A percentile compares a stretch with the other conserved stretches of the same genome.
Evolutionary conservation across 1,284 basidiomycete genomes (phyloP).

Genomic region (Sporisorium sorghi): DNA sequence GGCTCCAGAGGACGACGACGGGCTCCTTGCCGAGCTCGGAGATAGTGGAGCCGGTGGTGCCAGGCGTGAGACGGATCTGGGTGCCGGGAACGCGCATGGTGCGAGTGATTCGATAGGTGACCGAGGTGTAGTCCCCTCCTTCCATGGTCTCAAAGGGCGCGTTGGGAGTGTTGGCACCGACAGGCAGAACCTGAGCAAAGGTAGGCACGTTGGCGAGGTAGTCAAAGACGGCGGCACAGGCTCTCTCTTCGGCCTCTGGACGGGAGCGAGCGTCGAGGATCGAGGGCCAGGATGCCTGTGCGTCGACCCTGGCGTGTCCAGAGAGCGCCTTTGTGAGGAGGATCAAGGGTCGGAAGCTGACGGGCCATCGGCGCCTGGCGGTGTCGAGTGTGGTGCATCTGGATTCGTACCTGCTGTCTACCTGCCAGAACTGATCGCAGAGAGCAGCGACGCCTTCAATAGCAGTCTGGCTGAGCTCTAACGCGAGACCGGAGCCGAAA

Average conservation of each 20-base stretch:
- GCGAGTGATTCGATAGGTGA: constrained; percentile 77
- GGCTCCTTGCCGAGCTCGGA: constrained; percentile 75
- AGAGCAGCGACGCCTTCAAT: constrained; percentile 77
- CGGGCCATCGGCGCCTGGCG: constrained; percentile 81
- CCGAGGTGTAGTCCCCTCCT: constrained; percentile 73
- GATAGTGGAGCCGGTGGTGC: constrained; percentile 78
- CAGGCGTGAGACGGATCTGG: constrained; percentile 76
- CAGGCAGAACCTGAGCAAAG: constrained; percentile 79
- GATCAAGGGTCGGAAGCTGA: constrained; percentile 79
- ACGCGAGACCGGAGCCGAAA: constrained; percentile 73
- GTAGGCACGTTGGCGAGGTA: constrained; percentile 80
- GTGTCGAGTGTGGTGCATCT: constrained; percentile 80
- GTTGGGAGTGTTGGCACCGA: constrained; percentile 73
- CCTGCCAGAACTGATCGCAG: constrained; percentile 81
- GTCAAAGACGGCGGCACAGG: constrained; percentile 78
- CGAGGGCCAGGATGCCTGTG: constrained; percentile 46
- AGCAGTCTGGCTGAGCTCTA: constrained; percentile 43
- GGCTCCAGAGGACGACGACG: constrained; percentile 82
- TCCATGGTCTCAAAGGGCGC: constrained; percentile 78
- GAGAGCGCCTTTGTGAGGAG: constrained; percentile 82
- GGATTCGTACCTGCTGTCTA: constrained; percentile 75
- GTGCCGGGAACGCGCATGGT: constrained; percentile 80
- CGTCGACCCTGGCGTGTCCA: constrained; percentile 68
- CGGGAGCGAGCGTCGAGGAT: constrained; percentile 29
- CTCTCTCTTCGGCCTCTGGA: constrained; percentile 41